phyloP scores from a whole-genome alignment of 2,329 filamentous ascomycete genomes.

The Fusarium fujikuroi region DNA sequence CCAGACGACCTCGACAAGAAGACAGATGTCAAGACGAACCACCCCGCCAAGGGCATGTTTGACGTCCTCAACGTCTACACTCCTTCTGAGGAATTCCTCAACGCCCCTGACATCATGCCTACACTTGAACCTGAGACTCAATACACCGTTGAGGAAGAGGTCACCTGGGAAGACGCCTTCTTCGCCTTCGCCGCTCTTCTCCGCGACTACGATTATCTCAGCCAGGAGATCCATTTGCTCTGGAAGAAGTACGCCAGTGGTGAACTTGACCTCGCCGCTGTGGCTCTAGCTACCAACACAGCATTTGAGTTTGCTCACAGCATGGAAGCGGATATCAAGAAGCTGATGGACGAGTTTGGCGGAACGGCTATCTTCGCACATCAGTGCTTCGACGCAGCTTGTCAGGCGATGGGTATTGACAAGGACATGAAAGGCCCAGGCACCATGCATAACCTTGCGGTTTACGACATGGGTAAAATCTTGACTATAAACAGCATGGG shows the following conservation, averaged over 20 bases:
- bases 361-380: background rate
- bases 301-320: constrained; percentile 35
- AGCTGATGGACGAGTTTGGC: constrained; percentile 16
- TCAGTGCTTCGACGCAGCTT: background rate
- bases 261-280: constrained; percentile 30
- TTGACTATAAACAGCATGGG: constrained; percentile 8
- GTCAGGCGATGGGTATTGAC: constrained; percentile 2
- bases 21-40: background rate
- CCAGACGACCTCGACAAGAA: background rate
- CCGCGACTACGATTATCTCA: constrained; percentile 10
- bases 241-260: constrained; percentile 12
- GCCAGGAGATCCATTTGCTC: constrained; percentile 9
- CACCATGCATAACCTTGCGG: constrained; percentile 17
- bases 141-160: constrained; percentile 23
- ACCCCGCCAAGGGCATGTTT: constrained; percentile 20
- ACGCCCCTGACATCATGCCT: constrained; percentile 16
- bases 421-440: background rate
- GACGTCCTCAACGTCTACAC: constrained; percentile 24
- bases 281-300: constrained; percentile 32
- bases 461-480: constrained; percentile 13
- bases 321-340: constrained; percentile 59
- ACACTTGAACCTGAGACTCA: background rate
- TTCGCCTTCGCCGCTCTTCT: constrained; percentile 27
- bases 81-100: constrained; percentile 29
- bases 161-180: constrained; percentile 8